Evolutionary conservation across 352 stramenopile genomes (phyloP).

Genomic region (Hyaloperonospora arabidopsidis): DNA sequence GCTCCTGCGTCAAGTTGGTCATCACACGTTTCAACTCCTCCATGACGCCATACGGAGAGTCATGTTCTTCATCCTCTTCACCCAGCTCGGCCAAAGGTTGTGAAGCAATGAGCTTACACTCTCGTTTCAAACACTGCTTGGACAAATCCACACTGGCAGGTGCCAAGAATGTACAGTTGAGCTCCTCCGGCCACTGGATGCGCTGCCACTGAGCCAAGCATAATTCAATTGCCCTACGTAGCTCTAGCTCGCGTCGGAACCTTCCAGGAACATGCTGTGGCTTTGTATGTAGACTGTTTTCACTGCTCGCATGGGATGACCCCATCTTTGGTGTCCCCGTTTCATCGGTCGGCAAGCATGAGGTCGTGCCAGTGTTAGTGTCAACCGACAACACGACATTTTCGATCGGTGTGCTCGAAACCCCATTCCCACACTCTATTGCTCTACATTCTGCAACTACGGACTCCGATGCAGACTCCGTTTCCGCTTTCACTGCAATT

Average conservation of each 20-base stretch:
- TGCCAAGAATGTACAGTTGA: conserved; percentile 44
- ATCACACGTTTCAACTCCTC: conserved; percentile 73
- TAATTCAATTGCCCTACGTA: conserved; percentile 39
- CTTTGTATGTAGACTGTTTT: conserved; percentile 18
- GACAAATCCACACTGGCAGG: conserved; percentile 13
- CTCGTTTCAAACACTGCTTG: conserved; percentile 15
- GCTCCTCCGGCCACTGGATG: conserved; percentile 51
- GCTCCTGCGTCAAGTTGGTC: conserved; percentile 66
- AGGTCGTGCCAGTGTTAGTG: background rate
- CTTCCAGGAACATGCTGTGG: conserved; percentile 17
- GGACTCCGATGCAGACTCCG: background rate
- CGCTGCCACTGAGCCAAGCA: conserved; percentile 59
- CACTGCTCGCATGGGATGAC: conserved; percentile 6
- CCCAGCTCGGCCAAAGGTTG: conserved; percentile 8
- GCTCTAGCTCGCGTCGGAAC: conserved; percentile 41
- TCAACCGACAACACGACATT: background rate
- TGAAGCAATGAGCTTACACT: conserved; percentile 24
- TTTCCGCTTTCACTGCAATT: conserved; percentile 1
- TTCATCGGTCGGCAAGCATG: background rate
- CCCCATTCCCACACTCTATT: background rate
- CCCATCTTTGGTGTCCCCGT: conserved; percentile 1
- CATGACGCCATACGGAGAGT: conserved; percentile 35
- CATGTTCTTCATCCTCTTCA: conserved; percentile 15
- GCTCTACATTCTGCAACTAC: background rate
- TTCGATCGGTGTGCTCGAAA: background rate